Conservation (phyloP, 2,329 filamentous ascomycete species). For the Esteya vermicola region DNA sequence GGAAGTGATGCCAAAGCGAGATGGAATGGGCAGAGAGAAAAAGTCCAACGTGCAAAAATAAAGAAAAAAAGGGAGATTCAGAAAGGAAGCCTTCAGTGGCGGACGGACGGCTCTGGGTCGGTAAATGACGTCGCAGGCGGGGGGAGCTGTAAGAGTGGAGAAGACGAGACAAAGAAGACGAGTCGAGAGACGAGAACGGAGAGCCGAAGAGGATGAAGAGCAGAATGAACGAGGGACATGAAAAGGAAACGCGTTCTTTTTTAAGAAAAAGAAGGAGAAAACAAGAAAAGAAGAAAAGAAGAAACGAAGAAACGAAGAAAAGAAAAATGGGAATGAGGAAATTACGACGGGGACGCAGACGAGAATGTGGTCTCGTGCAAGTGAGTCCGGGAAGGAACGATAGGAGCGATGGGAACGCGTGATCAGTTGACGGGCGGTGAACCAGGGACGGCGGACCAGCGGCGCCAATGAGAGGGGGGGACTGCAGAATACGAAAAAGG, state of each 20-base stretch:
- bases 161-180: background rate
- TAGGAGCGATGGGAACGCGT: background rate
- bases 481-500: slow-evolving; percentile 2
- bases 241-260: background rate
- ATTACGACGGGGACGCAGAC: background rate
- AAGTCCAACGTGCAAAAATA: background rate
- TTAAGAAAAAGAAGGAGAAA: background rate
- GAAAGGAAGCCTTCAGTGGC: background rate
- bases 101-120: background rate
- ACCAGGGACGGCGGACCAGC: slow-evolving; percentile 1
- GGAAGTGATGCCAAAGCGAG: too few relatives aligned
- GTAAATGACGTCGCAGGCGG: background rate
- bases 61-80: background rate
- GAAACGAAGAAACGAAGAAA: background rate
- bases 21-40: too few relatives aligned
- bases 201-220: background rate
- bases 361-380: too few relatives aligned
- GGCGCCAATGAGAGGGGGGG: background rate
- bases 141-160: background rate
- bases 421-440: slow-evolving; percentile 1
- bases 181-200: background rate
- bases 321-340: slow-evolving; percentile 1
- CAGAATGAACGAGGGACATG: too few relatives aligned
- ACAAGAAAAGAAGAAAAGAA: background rate
- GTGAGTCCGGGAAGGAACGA: background rate